phyloP scores from a whole-genome alignment of 1,284 basidiomycete genomes.

The Fomitiporia mediterranea region DNA sequence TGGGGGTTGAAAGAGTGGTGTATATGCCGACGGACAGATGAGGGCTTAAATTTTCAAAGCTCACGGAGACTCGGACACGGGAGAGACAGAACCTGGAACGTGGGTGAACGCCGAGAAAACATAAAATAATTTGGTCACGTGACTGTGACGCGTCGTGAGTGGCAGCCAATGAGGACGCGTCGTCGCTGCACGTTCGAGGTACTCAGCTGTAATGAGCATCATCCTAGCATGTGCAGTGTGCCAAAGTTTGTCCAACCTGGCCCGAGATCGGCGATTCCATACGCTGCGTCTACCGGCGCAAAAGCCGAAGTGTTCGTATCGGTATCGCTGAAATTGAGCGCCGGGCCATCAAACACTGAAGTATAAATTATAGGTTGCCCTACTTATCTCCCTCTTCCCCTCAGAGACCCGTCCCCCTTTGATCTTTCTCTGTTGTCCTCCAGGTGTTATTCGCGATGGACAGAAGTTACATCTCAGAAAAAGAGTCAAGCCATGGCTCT shows the following conservation, averaged over 20 bases:
- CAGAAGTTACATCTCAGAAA: conserved; percentile 15
- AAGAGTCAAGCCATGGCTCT: conserved; percentile 14
- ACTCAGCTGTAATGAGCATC: no score
- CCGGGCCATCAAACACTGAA: no score
- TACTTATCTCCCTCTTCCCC: not conserved
- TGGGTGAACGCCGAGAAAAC: not conserved
- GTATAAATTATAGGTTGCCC: not conserved
- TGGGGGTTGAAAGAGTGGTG: no score
- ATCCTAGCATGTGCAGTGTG: not conserved
- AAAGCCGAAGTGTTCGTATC: not conserved
- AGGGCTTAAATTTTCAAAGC: not conserved
- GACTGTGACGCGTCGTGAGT: not conserved
- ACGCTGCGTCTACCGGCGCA: not conserved
- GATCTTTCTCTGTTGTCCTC: not conserved
- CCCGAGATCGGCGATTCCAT: not conserved
- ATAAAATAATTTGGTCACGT: not conserved
- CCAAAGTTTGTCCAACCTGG: no score
- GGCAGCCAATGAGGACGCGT: not conserved
- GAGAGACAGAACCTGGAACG: not conserved
- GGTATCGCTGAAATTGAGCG: no score
- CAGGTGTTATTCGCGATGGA: conserved; percentile 10
- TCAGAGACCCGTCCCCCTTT: not conserved
- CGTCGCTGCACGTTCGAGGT: conserved; percentile 3
- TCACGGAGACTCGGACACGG: not conserved
- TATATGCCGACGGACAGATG: no score